Percentiles rank a stretch among this genome's conserved stretches.
Evolutionary conservation across 1,284 basidiomycete genomes (phyloP).

Genomic region (Somion occarium): DNA sequence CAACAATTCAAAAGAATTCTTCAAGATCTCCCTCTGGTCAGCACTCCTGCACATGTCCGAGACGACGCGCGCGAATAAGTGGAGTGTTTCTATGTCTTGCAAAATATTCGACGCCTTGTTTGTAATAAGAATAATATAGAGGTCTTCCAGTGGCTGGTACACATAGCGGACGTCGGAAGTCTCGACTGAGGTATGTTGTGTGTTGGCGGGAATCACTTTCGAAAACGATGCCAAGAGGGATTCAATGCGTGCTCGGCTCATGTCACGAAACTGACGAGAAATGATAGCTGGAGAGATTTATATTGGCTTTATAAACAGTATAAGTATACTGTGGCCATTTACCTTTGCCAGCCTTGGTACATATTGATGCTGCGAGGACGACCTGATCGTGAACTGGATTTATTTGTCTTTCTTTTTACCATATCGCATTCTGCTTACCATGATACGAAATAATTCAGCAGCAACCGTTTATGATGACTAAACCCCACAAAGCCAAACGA

Average conservation of each 20-base stretch:
- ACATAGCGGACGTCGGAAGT: conserved; percentile 94
- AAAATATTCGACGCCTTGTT: conserved; percentile 98
- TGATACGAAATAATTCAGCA: no score
- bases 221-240: conserved; percentile 96
- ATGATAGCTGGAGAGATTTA: conserved; percentile 67
- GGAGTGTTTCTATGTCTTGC: conserved; percentile 96
- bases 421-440: no score
- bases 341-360: conserved; percentile 92
- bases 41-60: conserved; percentile 88
- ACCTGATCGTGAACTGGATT: conserved; percentile 45
- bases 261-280: conserved; percentile 94
- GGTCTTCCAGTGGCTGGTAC: conserved; percentile 96
- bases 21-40: conserved; percentile 87
- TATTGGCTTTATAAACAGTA: not conserved
- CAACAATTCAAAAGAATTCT: conserved; percentile 92
- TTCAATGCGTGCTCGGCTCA: conserved; percentile 91
- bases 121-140: conserved; percentile 97
- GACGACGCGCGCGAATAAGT: conserved; percentile 91
- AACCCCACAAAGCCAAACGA: no score
- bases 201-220: conserved; percentile 94
- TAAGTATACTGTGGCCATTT: not conserved
- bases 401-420: no score
- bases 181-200: conserved; percentile 96
- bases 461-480: no score
- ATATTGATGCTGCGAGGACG: conserved; percentile 90